Evolutionary conservation across 768 basidiomycete species (phyloP).

Genomic region (Suillus occidentalis): DNA sequence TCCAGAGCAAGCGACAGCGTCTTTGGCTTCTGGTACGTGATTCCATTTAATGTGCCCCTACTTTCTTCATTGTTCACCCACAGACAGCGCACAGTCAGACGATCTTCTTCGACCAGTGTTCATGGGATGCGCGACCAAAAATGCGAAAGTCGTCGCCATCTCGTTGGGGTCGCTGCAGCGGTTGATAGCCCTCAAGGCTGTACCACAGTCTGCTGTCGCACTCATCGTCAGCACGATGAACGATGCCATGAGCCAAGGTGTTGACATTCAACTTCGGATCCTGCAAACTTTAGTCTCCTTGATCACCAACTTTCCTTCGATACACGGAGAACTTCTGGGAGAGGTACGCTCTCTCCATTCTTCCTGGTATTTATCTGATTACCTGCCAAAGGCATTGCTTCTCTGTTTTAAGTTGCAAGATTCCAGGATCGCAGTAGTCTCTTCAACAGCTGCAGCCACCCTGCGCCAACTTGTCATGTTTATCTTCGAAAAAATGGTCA

Average conservation of each 20-base stretch:
- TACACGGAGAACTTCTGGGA: conserved; percentile 78
- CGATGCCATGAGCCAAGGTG: conserved; percentile 88
- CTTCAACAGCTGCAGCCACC: conserved; percentile 95
- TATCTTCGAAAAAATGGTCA: conserved; percentile 90
- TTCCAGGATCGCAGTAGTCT: conserved; percentile 93
- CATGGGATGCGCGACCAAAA: conserved; percentile 92
- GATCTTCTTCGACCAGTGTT: conserved; percentile 85
- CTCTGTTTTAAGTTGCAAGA: conserved; percentile 96
- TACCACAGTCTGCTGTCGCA: conserved; percentile 77
- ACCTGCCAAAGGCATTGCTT: conserved; percentile 65
- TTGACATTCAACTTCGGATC: conserved; percentile 94
- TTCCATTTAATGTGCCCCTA: neutral
- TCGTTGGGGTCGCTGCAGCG: conserved; percentile 89
- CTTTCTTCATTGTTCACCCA: conserved; percentile 13
- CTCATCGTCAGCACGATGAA: conserved; percentile 81
- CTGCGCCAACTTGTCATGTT: conserved; percentile 97
- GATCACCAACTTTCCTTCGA: conserved; percentile 81
- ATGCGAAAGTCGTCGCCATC: conserved; percentile 91
- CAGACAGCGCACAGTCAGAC: conserved; percentile 78
- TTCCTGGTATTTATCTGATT: too few species aligned
- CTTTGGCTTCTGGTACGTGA: conserved; percentile 68
- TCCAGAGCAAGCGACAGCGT: conserved; percentile 74
- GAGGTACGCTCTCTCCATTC: conserved; percentile 54
- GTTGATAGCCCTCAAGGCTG: conserved; percentile 82
- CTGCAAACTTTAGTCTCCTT: conserved; percentile 90